These are phyloP conservation scores for Picea engelmannii DNA, from an alignment of 83 land plant species.

Conservation along the genomic window DNA sequence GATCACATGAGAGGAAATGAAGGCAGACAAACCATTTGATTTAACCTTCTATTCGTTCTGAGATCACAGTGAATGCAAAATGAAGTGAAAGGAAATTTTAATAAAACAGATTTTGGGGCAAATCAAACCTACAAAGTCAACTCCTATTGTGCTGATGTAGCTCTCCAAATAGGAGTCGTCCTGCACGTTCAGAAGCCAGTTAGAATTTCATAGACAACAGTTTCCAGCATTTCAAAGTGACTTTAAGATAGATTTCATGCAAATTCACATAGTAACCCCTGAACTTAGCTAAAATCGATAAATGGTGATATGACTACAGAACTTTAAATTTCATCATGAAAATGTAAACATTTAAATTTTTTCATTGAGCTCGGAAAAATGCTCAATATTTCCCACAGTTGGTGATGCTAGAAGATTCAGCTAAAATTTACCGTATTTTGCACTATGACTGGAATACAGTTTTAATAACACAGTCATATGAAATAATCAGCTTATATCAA, in stretches of 20 bases:
- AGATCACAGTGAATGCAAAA: neutral
- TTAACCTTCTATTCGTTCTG: neutral
- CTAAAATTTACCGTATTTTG: neutral
- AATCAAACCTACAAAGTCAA: slow-evolving; percentile 55
- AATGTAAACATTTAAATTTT: too few relatives aligned
- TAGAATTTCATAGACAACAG: neutral
- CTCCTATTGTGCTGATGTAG: slow-evolving; percentile 89
- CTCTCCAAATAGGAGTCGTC: slow-evolving; percentile 91
- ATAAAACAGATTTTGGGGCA: neutral
- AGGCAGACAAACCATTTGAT: neutral
- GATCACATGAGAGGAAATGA: too few relatives aligned
- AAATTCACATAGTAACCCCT: neutral
- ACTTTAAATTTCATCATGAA: neutral
- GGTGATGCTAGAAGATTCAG: neutral
- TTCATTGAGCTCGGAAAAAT: neutral
- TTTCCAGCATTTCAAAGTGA: neutral
- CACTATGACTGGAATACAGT: neutral
- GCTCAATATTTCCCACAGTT: neutral
- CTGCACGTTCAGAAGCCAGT: slow-evolving; percentile 24
- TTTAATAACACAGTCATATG: neutral
- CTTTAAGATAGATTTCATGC: neutral
- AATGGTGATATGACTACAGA: neutral
- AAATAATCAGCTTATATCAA: neutral
- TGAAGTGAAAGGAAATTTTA: neutral
- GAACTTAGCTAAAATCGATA: neutral